Conservation (phyloP, 148 eudicot genomes). For the Vaccinium darrowii region DNA sequence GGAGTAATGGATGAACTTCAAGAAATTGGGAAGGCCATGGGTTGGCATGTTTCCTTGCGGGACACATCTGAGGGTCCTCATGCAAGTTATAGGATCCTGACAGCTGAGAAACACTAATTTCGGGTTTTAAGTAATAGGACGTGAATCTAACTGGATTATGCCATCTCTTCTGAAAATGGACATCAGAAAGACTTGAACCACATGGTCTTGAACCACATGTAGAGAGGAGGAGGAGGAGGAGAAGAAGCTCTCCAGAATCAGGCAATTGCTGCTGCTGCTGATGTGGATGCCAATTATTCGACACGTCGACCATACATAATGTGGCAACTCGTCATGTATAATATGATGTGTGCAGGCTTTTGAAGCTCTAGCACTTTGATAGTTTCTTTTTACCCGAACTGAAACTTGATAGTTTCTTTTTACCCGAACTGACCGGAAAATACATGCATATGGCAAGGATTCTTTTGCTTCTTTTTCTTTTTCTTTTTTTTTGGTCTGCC, state of each 20-base stretch:
- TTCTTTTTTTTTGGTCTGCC: background rate
- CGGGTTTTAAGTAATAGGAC: slow-evolving; percentile 21
- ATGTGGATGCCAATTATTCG: background rate
- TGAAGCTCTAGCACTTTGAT: background rate
- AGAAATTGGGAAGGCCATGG: slow-evolving; percentile 79
- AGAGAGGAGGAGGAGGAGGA: background rate
- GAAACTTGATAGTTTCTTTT: background rate
- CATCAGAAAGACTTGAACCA: background rate
- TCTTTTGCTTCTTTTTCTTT: background rate
- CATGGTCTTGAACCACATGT: background rate
- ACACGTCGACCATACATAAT: background rate
- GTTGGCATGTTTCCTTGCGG: slow-evolving; percentile 73
- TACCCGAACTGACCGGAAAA: background rate
- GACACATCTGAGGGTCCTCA: slow-evolving; percentile 98
- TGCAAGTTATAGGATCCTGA: slow-evolving; percentile 73
- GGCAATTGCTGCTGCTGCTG: background rate
- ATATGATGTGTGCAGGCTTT: background rate
- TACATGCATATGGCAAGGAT: background rate
- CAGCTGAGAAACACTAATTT: slow-evolving; percentile 55
- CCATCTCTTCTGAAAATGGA: background rate
- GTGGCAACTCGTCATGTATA: slow-evolving; percentile 5
- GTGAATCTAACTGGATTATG: background rate
- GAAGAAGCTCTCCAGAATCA: background rate
- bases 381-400: background rate
- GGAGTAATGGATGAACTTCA: slow-evolving; percentile 68